phyloP scores from a whole-genome alignment of 208 protist species.

The Crithidia bombi region DNA sequence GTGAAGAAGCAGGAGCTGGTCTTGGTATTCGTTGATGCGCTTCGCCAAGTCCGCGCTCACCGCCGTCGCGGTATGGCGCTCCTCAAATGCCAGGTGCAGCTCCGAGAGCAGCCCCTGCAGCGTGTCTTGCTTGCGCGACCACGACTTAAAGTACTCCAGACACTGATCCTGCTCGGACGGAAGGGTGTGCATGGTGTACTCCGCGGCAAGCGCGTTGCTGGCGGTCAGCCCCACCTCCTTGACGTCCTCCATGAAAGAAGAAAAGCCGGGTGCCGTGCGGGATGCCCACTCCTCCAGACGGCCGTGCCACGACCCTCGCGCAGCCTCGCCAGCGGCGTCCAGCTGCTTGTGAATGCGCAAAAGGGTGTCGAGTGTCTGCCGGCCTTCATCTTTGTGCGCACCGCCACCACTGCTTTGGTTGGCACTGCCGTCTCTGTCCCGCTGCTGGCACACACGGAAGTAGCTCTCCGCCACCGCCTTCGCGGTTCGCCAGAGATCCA shows the following conservation, averaged over 20 bases:
- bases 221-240: slow-evolving; percentile 65
- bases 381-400: slow-evolving; percentile 19
- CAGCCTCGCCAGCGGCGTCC: slow-evolving; percentile 34
- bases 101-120: slow-evolving; percentile 44
- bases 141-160: slow-evolving; percentile 53
- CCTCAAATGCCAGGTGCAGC: slow-evolving; percentile 37
- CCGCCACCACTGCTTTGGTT: slow-evolving; percentile 3
- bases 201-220: slow-evolving; percentile 65
- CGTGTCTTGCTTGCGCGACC: slow-evolving; percentile 52
- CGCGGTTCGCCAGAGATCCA: slow-evolving; percentile 65
- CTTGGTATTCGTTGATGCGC: slow-evolving; percentile 33
- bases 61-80: not conserved
- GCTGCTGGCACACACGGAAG: slow-evolving; percentile 46
- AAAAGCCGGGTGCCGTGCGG: slow-evolving; percentile 24
- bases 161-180: slow-evolving; percentile 45
- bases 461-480: slow-evolving; percentile 65
- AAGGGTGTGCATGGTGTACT: slow-evolving; percentile 48
- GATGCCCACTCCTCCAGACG: slow-evolving; percentile 39
- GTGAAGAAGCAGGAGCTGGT: slow-evolving; percentile 32
- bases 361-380: slow-evolving; percentile 63
- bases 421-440: slow-evolving; percentile 19
- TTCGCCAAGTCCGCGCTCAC: slow-evolving; percentile 12
- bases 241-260: slow-evolving; percentile 48
- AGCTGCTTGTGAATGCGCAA: slow-evolving; percentile 59
- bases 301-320: slow-evolving; percentile 43